Base-by-base conservation (phyloP, 169 alveolate genomes). In the Sarcocystis neurona region DNA sequence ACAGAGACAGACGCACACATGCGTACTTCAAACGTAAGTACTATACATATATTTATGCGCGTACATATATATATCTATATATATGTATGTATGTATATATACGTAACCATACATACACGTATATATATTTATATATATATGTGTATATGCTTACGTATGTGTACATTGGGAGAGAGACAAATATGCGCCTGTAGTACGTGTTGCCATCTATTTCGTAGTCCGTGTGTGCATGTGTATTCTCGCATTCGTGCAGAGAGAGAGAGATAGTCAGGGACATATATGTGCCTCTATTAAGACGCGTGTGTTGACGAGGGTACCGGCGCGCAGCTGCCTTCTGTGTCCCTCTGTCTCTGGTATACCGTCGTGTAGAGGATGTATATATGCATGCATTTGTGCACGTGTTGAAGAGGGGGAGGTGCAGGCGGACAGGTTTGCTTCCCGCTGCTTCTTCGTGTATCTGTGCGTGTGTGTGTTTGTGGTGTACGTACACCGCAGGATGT, bases 401-500 rank as follows among this genome's bases (percentile, higher is more conserved):
- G n/a, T n/a, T n/a, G n/a, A n/a, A n/a, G n/a, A n/a, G n/a, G n/a
- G 66, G 23, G 66, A 53, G 66, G 23, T 53, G 23, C n/a, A n/a
- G n/a, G n/a, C n/a, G n/a, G 18, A 18, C 60, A 10, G n/a, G 60
- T 18, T 10, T 50, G 60, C 60, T 10, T 18, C 8, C 60, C 60
- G 60, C n/a, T 10, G 60, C 18, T 50, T 50, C 8, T 50, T 50
- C 60, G 18, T 10, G 60, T 10, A 10, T 8, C 60, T 8, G n/a
- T 70, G 34, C 34, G 63, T 48, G 4, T 84, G 50, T 68, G 18
- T 43, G 23, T 34, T 15, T 4, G 39, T 79, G 37, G 60, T 8
- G 15, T n/a, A 47, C 12, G 10, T 6, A 12, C 12, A 27, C 74
- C 66, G 44, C 89, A 93, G 95, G 91, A 97, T 97, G 94, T 96